Evolutionary conservation across 257 asterid genomes (phyloP).

Genomic region (Leptodermis oblonga): DNA sequence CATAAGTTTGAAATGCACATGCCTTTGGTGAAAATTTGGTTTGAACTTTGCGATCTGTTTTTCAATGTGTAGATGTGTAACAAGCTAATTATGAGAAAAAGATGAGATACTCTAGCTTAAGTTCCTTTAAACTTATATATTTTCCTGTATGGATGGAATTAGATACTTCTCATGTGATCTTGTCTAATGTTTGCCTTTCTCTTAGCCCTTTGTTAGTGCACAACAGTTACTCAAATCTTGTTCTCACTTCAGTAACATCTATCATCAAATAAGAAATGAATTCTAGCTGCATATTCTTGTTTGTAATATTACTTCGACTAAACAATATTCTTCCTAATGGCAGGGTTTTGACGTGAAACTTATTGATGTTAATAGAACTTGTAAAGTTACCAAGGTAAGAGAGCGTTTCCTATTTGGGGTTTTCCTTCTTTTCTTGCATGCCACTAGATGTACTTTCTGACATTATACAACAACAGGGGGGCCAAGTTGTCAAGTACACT

Average conservation of each 20-base stretch:
- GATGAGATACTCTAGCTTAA: too few species aligned
- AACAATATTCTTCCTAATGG: slow-evolving; percentile 21
- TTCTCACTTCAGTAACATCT: background rate
- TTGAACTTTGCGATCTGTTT: too few species aligned
- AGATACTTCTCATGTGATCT: background rate
- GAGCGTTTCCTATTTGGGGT: slow-evolving; percentile 5
- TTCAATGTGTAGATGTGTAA: too few species aligned
- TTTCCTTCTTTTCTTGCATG: background rate
- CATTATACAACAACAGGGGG: slow-evolving; percentile 53
- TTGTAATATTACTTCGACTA: slow-evolving; percentile 10
- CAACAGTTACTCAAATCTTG: background rate
- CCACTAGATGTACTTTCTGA: slow-evolving; percentile 18
- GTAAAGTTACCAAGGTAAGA: slow-evolving; percentile 87
- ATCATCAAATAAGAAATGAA: background rate
- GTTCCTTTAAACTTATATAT: background rate
- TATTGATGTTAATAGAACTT: slow-evolving; percentile 76
- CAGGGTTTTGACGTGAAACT: slow-evolving; percentile 96
- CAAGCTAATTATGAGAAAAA: too few species aligned
- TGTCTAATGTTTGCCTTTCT: background rate
- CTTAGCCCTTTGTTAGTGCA: background rate
- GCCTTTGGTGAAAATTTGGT: too few species aligned
- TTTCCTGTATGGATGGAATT: background rate
- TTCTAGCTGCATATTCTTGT: background rate
- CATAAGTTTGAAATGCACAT: too few species aligned
- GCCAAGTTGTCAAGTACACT: slow-evolving; percentile 75